A percentile compares a stretch with the other conserved stretches of the same genome.
Evolutionary conservation across 768 basidiomycete species (phyloP).

Genomic region (Lepiota venenata): DNA sequence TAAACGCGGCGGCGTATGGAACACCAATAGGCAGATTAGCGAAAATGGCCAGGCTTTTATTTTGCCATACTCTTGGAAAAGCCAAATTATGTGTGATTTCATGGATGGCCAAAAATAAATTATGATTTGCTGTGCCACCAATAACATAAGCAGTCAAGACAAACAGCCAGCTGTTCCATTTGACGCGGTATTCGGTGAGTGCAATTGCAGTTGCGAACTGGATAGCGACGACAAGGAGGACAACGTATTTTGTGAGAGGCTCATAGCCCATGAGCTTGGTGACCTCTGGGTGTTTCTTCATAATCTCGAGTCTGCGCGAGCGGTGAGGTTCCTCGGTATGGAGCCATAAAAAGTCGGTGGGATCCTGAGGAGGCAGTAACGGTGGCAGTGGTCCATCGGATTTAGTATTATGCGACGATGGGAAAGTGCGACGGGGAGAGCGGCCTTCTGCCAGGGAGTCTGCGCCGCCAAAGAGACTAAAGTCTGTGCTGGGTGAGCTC

Average conservation of each 20-base stretch:
- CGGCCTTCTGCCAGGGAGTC: conserved; percentile 64
- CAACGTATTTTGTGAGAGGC: conserved; percentile 86
- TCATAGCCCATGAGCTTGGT: conserved; percentile 97
- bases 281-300: conserved; percentile 95
- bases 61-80: conserved; percentile 76
- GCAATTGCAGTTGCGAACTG: conserved; percentile 63
- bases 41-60: conserved; percentile 86
- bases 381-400: not conserved
- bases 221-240: conserved; percentile 73
- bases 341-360: conserved; percentile 89
- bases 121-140: conserved; percentile 96
- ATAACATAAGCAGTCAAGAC: conserved; percentile 76
- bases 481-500: conserved; percentile 43
- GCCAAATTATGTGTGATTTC: conserved; percentile 99
- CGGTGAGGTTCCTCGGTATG: conserved; percentile 99
- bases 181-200: not conserved
- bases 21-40: conserved; percentile 93
- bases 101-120: conserved; percentile 96
- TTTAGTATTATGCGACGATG: not conserved
- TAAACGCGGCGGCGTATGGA: conserved; percentile 95
- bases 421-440: conserved; percentile 10
- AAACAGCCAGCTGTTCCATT: conserved; percentile 49
- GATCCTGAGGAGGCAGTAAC: conserved; percentile 52
- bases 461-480: conserved; percentile 80
- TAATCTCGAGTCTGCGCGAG: conserved; percentile 78